A percentile compares a stretch with the other conserved stretches of the same genome.
These are phyloP conservation scores for Lithohypha guttulata DNA, from an alignment of 2,329 filamentous ascomycete genomes.

Conservation along the genomic window DNA sequence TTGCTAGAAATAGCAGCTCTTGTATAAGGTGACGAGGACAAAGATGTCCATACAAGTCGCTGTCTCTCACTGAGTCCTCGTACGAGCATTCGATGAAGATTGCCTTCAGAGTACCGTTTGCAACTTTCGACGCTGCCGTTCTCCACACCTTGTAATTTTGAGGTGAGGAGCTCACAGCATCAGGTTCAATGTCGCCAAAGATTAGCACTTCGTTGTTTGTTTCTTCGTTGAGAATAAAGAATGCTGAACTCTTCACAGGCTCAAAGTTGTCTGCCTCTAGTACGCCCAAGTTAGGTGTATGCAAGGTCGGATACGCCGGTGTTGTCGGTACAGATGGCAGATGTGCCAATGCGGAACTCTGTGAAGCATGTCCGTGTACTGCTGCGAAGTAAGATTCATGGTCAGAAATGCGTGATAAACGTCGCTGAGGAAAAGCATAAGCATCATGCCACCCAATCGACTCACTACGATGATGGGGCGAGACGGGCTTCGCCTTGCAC, in stretches of 20 bases:
- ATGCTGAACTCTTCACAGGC: constrained; percentile 67
- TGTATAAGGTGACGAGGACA: constrained; percentile 71
- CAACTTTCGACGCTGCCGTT: constrained; percentile 79
- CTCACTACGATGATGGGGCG: constrained; percentile 49
- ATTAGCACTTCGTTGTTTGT: constrained; percentile 73
- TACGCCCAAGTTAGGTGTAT: constrained; percentile 20
- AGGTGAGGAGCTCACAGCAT: constrained; percentile 69
- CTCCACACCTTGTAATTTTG: constrained; percentile 77
- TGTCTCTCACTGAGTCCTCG: constrained; percentile 65
- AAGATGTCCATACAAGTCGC: constrained; percentile 77
- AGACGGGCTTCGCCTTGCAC: constrained; percentile 61
- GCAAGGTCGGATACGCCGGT: constrained; percentile 10
- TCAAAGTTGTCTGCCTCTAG: constrained; percentile 29
- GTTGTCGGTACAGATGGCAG: constrained; percentile 14
- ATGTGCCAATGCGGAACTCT: constrained; percentile 1
- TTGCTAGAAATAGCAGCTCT: constrained; percentile 63
- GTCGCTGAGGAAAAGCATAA: constrained; percentile 34
- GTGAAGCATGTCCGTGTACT: constrained; percentile 14
- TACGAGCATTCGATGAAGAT: constrained; percentile 97
- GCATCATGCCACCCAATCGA: constrained; percentile 35
- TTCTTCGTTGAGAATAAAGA: constrained; percentile 70
- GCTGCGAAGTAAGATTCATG: constrained; percentile 20
- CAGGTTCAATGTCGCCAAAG: constrained; percentile 92
- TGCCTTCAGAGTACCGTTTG: constrained; percentile 56
- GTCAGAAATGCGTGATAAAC: constrained; percentile 21